A percentile compares a stretch with the other conserved stretches of the same genome.
phyloP scores from a whole-genome alignment of 192 early-diverging fungal genomes.

The Glomus cerebriforme region DNA sequence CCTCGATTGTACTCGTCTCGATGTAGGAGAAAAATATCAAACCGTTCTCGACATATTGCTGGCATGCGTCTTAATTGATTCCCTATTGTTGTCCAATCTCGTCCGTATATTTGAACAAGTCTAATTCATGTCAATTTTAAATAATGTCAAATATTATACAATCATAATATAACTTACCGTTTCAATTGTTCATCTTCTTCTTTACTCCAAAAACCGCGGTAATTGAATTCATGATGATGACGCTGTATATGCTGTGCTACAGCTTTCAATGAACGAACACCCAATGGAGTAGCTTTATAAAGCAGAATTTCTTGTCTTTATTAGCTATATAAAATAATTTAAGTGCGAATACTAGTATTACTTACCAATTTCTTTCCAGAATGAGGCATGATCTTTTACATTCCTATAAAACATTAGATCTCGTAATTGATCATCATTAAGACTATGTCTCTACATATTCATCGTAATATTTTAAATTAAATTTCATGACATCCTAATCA shows the following conservation, averaged over 20 bases:
- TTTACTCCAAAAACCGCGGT: conserved; percentile 36
- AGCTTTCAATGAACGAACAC: conserved; percentile 34
- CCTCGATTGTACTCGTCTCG: not conserved
- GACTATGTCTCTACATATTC: not conserved
- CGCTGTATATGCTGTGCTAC: conserved; percentile 37
- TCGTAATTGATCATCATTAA: not conserved
- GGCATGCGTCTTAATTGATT: conserved; percentile 36
- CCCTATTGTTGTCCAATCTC: conserved; percentile 41
- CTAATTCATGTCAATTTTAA: not conserved
- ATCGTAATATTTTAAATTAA: too few relatives aligned
- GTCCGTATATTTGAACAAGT: conserved; percentile 29
- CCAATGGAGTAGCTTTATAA: conserved; percentile 30
- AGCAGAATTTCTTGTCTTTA: not conserved
- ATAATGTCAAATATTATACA: not conserved
- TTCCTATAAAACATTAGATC: conserved; percentile 8
- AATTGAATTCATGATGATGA: conserved; percentile 37
- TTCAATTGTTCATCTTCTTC: conserved; percentile 37
- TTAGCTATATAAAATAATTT: not conserved
- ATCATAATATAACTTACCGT: not conserved
- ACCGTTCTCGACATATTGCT: conserved; percentile 40
- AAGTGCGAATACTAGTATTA: not conserved
- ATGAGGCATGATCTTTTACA: conserved; percentile 31
- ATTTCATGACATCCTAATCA: conserved; percentile 28
- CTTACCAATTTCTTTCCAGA: conserved; percentile 41
- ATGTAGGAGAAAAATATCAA: conserved; percentile 32